Evolutionary conservation across 176 grass and related monocot genomes (phyloP).

Genomic region (Themeda triandra): DNA sequence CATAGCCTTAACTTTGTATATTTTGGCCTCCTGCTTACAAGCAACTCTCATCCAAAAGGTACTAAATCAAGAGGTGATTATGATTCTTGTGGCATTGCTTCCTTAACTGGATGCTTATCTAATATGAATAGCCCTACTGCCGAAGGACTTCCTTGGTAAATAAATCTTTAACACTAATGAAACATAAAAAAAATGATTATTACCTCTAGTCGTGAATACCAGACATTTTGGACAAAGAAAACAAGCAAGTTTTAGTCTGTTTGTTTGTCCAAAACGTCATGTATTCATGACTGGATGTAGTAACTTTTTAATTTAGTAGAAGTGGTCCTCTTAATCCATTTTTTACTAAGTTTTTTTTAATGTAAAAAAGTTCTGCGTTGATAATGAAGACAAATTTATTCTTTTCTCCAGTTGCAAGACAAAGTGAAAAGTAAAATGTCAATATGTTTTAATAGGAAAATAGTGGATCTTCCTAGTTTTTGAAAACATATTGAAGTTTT

Average conservation of each 20-base stretch:
- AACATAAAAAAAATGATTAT: not conserved
- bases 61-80: not conserved
- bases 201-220: no score
- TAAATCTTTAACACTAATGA: not conserved
- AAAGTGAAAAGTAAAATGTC: not conserved
- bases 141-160: not conserved
- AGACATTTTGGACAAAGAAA: no score
- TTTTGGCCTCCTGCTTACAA: not conserved
- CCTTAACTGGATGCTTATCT: not conserved
- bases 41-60: not conserved
- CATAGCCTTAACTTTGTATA: not conserved
- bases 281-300: no score
- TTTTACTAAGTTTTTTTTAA: no score
- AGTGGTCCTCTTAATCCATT: not conserved
- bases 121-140: not conserved
- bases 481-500: not conserved
- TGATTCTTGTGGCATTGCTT: not conserved
- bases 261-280: no score
- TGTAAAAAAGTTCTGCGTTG: not conserved
- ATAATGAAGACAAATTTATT: not conserved
- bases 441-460: not conserved
- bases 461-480: not conserved
- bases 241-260: not conserved
- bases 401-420: not conserved
- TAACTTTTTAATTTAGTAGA: not conserved